Base-by-base conservation (phyloP, 768 basidiomycete genomes). In the Tulasnella sp. region DNA sequence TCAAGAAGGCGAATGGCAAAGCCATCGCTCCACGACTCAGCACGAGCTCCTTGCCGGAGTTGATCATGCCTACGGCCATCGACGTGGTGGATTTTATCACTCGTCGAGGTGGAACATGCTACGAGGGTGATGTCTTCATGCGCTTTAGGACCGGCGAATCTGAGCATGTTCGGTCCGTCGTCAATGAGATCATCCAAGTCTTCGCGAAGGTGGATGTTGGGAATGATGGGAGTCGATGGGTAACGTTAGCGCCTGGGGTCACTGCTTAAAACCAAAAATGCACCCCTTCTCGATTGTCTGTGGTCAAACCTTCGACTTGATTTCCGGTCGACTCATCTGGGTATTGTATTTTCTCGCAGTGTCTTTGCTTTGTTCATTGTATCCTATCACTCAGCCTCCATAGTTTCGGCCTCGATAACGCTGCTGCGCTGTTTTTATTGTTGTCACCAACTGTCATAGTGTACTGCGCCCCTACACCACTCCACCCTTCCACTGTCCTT, bases 11-110 rank as follows among this genome's bases (percentile, higher is more conserved):
- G 11, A 26, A 21, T 42, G 41, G 41, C 7, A 42, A 27, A 4
- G 54, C 54, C 30, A 27, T 43, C 24, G 54, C 41, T 38, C 34
- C 34, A 7, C 5, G 21, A 21, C 54, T 29, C 23, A 41, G 41
- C 27, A 27, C 38, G 23, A 45, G 13, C 41, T 42, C 3, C 43
- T 41, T 10, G 23, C 27, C 27, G 54, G 41, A 43, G 26, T 26
- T 42, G 29, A 34, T 56, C n/a, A 56, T 56, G 54, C 54, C 54
- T 4, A 56, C 54, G 10, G 54, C 54, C 41, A 56, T 56, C 24
- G 54, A 56, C 29, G 54, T 56, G 19, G 54, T 56, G 38, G 54
- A 56, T 41, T 56, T 56, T 17, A 56, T 56, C 54, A 24, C 41
- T 26, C 41, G 32, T 8, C 41, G 43, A 29, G 54, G 54, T 13